A percentile compares a stretch with the other conserved stretches of the same genome.
Evolutionary conservation across 768 basidiomycete species (phyloP).

Genomic region (Ramaria sp.): DNA sequence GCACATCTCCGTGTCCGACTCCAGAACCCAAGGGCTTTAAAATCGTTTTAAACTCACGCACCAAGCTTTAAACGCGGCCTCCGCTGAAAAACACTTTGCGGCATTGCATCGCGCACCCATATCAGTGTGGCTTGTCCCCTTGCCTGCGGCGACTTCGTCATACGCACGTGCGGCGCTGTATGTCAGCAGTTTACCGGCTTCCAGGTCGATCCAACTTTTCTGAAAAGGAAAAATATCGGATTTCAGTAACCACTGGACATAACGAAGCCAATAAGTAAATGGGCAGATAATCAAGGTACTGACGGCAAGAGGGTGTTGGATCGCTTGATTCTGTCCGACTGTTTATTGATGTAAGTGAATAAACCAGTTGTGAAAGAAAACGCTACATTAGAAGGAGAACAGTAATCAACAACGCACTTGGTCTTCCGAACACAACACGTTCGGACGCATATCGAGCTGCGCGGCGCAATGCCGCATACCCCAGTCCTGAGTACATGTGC

Average conservation of each 20-base stretch:
- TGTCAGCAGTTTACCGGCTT: slow-evolving; percentile 11
- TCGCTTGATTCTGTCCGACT: slow-evolving; percentile 16
- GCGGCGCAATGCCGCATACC: slow-evolving; percentile 14
- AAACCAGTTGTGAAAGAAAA: not conserved
- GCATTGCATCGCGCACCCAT: slow-evolving; percentile 14
- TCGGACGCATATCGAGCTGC: slow-evolving; percentile 14
- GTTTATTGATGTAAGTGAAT: not conserved
- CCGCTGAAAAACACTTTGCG: slow-evolving; percentile 15
- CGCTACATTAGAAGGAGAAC: not conserved
- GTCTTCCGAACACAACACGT: slow-evolving; percentile 14
- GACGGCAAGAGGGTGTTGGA: slow-evolving; percentile 17
- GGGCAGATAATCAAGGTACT: not conserved
- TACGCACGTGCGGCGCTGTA: slow-evolving; percentile 13
- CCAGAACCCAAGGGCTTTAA: too few species aligned
- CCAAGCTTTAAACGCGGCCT: slow-evolving; percentile 15
- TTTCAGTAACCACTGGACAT: too few species aligned
- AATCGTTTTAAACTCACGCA: slow-evolving; percentile 1
- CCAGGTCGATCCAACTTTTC: slow-evolving; percentile 13
- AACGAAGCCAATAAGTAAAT: too few species aligned
- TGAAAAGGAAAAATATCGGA: too few species aligned
- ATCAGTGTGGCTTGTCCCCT: not conserved
- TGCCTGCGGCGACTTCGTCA: not conserved
- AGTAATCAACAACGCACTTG: slow-evolving; percentile 4
- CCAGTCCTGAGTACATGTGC: slow-evolving; percentile 9
- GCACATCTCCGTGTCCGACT: too few species aligned